Percentiles rank a stretch among this genome's conserved stretches.
Conservation (phyloP, 768 basidiomycete species). For the Tylopilus rubrobrunneus region DNA sequence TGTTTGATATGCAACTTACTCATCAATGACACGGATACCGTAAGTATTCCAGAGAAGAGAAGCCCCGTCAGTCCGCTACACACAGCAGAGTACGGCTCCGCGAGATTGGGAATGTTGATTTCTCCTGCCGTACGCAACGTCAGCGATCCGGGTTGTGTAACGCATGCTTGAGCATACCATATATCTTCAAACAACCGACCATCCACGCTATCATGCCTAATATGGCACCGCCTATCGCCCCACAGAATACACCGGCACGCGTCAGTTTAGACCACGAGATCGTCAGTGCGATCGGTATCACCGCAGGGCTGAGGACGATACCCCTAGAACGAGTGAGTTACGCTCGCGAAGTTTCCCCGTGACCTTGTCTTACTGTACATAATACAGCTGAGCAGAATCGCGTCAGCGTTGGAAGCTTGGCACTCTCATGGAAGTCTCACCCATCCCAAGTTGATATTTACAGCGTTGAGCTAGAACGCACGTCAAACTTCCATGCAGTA, state of each 20-base stretch:
- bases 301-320: constrained; percentile 46
- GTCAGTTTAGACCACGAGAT: constrained; percentile 47
- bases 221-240: constrained; percentile 38
- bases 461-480: constrained; percentile 38
- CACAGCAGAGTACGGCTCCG: constrained; percentile 38
- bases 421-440: constrained; percentile 21
- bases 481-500: neutral
- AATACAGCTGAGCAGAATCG: constrained; percentile 25
- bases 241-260: constrained; percentile 36
- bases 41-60: constrained; percentile 36
- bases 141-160: neutral
- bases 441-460: constrained; percentile 45
- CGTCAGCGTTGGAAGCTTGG: constrained; percentile 3
- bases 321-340: constrained; percentile 31
- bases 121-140: constrained; percentile 20
- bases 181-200: constrained; percentile 49
- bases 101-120: constrained; percentile 35
- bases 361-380: constrained; percentile 34
- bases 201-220: constrained; percentile 49
- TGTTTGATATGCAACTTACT: constrained; percentile 20
- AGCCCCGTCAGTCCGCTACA: constrained; percentile 37
- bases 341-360: neutral
- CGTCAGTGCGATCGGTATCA: constrained; percentile 46
- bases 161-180: constrained; percentile 25
- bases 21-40: constrained; percentile 33